A percentile compares a stretch with the other conserved stretches of the same genome.
Evolutionary conservation across 352 stramenopile genomes (phyloP).

Genomic region (Globisporangium megalacanthum): DNA sequence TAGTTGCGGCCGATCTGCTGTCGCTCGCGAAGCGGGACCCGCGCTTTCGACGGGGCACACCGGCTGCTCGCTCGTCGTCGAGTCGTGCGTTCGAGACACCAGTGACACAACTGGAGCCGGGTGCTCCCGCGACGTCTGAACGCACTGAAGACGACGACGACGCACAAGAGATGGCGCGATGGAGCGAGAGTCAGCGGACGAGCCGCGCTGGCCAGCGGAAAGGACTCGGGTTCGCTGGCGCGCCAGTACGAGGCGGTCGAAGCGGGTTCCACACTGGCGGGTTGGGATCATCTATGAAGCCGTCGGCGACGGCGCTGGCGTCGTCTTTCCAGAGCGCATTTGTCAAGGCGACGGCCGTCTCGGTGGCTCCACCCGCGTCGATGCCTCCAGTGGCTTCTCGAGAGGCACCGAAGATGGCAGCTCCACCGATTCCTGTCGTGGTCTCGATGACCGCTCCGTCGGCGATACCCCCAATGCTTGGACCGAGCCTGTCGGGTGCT

Average conservation of each 20-base stretch:
- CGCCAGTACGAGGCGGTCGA: not conserved
- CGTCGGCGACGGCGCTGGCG: constrained; percentile 11
- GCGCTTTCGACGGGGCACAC: constrained; percentile 40
- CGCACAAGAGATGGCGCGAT: constrained; percentile 48
- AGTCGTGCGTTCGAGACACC: not conserved
- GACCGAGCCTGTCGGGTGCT: not conserved
- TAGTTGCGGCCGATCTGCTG: constrained; percentile 46
- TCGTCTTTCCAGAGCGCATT: constrained; percentile 18
- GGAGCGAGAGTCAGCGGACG: constrained; percentile 45
- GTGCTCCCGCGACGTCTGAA: not conserved
- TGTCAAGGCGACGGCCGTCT: constrained; percentile 14
- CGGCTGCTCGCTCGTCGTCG: not conserved
- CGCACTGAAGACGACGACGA: constrained; percentile 33
- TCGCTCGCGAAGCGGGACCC: constrained; percentile 43
- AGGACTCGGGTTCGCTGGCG: constrained; percentile 54
- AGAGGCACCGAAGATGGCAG: not conserved
- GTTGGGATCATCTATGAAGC: constrained; percentile 35
- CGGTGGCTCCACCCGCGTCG: not conserved
- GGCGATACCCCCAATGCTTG: not conserved
- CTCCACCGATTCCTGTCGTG: not conserved
- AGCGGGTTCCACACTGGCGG: not conserved
- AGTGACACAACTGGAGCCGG: not conserved
- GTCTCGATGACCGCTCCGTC: too few species aligned
- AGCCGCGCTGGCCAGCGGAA: constrained; percentile 60
- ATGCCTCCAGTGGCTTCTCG: not conserved